Evolutionary conservation across 164 flowering plant species (phyloP).

Genomic region (Liriodendron chinense): DNA sequence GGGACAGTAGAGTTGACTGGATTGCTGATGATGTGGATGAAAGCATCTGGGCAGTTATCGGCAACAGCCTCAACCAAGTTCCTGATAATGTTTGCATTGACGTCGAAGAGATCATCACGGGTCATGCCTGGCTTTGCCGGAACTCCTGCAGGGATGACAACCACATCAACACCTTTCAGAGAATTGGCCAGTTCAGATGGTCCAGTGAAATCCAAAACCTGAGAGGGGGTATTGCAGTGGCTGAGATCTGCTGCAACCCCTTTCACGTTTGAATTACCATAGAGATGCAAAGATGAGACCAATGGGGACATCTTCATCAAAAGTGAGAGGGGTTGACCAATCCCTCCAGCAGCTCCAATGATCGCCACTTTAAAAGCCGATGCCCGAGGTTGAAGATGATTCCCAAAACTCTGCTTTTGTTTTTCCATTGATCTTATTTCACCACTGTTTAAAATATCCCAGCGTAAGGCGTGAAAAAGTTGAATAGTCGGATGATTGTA

Average conservation of each 20-base stretch:
- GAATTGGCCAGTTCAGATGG: constrained; percentile 14
- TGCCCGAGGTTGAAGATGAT: constrained; percentile 2
- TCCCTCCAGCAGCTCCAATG: constrained; percentile 15
- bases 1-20: constrained; percentile 47
- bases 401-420: neutral
- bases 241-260: constrained; percentile 25
- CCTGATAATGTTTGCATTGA: constrained; percentile 37
- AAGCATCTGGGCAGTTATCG: constrained; percentile 35
- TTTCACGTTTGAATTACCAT: constrained; percentile 21
- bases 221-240: constrained; percentile 20
- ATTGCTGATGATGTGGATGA: constrained; percentile 40
- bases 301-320: constrained; percentile 22
- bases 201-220: constrained; percentile 19
- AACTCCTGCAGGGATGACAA: constrained; percentile 24
- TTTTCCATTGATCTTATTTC: no score
- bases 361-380: constrained; percentile 7
- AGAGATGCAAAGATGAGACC: constrained; percentile 22
- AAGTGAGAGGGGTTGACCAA: constrained; percentile 18
- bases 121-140: constrained; percentile 45
- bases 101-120: constrained; percentile 44
- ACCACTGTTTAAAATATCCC: no score
- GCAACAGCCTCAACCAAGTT: constrained; percentile 33
- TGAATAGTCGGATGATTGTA: no score
- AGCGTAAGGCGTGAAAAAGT: no score
- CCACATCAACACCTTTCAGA: constrained; percentile 17